phyloP scores from a whole-genome alignment of 306 rosid genomes.

The Astragalus glycyphyllos region DNA sequence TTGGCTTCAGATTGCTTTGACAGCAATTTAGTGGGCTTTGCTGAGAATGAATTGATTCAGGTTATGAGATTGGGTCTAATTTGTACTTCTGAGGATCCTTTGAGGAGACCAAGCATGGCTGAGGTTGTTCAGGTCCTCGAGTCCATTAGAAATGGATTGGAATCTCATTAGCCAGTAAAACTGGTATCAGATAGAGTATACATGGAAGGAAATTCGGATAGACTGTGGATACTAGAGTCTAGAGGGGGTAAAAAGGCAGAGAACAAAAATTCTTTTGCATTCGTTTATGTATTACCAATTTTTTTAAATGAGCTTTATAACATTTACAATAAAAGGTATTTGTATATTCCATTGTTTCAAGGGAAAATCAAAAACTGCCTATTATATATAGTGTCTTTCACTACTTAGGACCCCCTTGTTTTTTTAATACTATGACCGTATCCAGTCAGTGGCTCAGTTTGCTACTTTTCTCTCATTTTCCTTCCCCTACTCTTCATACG shows the following conservation, averaged over 20 bases:
- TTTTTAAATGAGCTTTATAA: conserved; percentile 37
- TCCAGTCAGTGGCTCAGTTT: background rate
- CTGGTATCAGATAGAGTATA: conserved; percentile 32
- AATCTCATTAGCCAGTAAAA: conserved; percentile 44
- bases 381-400: background rate
- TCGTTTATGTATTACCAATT: conserved; percentile 56
- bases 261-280: conserved; percentile 59
- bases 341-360: conserved; percentile 49
- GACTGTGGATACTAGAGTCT: conserved; percentile 41
- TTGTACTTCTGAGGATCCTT: conserved; percentile 88
- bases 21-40: conserved; percentile 70
- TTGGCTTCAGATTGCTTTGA: conserved; percentile 89
- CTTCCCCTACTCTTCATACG: too few relatives aligned
- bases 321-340: conserved; percentile 59
- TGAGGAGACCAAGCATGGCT: conserved; percentile 96
- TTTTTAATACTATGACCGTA: background rate
- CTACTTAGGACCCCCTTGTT: too few relatives aligned
- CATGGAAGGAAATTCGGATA: conserved; percentile 35
- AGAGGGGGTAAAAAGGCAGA: background rate
- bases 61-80: conserved; percentile 90
- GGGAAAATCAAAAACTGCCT: conserved; percentile 9
- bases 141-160: conserved; percentile 89
- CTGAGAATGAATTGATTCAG: conserved; percentile 88
- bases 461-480: too few relatives aligned
- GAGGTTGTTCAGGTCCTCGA: conserved; percentile 98